phyloP scores from a whole-genome alignment of 345 rosid species.

The Salix arbutifolia region DNA sequence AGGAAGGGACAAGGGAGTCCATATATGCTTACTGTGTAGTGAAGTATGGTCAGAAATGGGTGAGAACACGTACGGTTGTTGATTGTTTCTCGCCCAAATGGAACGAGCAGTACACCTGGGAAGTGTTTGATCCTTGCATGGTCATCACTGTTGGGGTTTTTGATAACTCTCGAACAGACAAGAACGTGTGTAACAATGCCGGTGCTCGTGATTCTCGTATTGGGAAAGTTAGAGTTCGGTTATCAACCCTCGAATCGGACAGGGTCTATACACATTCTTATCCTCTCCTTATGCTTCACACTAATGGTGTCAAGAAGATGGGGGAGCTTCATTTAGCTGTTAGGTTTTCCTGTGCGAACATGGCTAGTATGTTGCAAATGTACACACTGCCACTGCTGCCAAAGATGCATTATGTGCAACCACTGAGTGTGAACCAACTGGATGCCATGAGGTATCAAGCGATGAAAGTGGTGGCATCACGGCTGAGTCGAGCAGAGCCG shows the following conservation, averaged over 20 bases:
- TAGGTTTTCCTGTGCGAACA: conserved; percentile 55
- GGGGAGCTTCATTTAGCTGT: conserved; percentile 77
- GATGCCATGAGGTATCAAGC: conserved; percentile 63
- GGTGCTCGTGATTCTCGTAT: conserved; percentile 45
- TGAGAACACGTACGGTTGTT: conserved; percentile 59
- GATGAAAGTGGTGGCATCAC: conserved; percentile 49
- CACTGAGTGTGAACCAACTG: conserved; percentile 48
- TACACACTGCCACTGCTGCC: conserved; percentile 55
- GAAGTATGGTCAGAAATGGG: conserved; percentile 75
- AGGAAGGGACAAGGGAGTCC: conserved; percentile 51
- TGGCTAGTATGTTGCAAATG: conserved; percentile 57
- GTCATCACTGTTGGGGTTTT: conserved; percentile 67
- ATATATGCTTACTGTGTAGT: conserved; percentile 69
- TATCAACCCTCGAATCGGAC: conserved; percentile 55
- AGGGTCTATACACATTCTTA: conserved; percentile 73
- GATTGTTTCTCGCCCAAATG: conserved; percentile 62
- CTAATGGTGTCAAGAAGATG: conserved; percentile 60
- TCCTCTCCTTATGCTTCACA: conserved; percentile 59
- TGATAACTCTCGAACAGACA: conserved; percentile 43
- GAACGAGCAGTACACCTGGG: conserved; percentile 80
- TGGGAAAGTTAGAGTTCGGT: conserved; percentile 64
- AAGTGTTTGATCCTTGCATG: conserved; percentile 68
- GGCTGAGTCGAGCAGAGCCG: conserved; percentile 64
- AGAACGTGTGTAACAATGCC: conserved; percentile 21
- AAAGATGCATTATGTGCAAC: conserved; percentile 65